phyloP scores from a whole-genome alignment of 805 yeast species.

The Candida vartiovaarae region DNA sequence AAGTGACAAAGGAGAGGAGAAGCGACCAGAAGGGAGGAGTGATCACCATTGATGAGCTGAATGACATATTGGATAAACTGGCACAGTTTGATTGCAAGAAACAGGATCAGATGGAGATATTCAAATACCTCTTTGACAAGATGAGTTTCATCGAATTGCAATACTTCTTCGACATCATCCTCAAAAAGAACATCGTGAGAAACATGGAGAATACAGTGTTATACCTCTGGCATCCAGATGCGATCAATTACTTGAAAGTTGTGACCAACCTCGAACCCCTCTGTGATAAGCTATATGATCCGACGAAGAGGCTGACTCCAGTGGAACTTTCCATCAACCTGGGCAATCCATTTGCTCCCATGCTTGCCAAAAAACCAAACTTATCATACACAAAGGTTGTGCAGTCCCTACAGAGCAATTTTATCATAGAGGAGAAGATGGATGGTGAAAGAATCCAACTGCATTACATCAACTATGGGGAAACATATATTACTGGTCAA shows the following conservation, averaged over 20 bases:
- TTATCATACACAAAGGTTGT: slow-evolving; percentile 45
- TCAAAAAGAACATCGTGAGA: slow-evolving; percentile 54
- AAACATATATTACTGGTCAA: slow-evolving; percentile 34
- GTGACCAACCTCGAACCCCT: slow-evolving; percentile 58
- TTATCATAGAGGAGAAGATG: slow-evolving; percentile 81
- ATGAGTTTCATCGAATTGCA: slow-evolving; percentile 58
- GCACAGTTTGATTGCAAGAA: slow-evolving; percentile 26
- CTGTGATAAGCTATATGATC: slow-evolving; percentile 51
- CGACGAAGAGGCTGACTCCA: slow-evolving; percentile 34
- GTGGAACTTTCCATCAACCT: slow-evolving; percentile 29
- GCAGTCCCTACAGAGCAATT: slow-evolving; percentile 36
- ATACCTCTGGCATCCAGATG: slow-evolving; percentile 72
- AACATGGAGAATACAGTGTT: slow-evolving; percentile 55
- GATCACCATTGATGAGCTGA: slow-evolving; percentile 43
- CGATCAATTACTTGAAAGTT: slow-evolving; percentile 53
- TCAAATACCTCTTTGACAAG: slow-evolving; percentile 43
- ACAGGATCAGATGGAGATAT: slow-evolving; percentile 33
- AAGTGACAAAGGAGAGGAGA: slow-evolving; percentile 44
- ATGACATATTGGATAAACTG: slow-evolving; percentile 38
- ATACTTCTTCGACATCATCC: slow-evolving; percentile 61
- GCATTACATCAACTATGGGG: slow-evolving; percentile 49
- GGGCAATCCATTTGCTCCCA: slow-evolving; percentile 59
- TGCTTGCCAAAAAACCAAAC: slow-evolving; percentile 53
- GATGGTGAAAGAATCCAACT: slow-evolving; percentile 88
- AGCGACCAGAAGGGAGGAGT: slow-evolving; percentile 28